Base-by-base conservation (phyloP, 768 basidiomycete species). In the Tylopilus plumbeoviolaceoides region DNA sequence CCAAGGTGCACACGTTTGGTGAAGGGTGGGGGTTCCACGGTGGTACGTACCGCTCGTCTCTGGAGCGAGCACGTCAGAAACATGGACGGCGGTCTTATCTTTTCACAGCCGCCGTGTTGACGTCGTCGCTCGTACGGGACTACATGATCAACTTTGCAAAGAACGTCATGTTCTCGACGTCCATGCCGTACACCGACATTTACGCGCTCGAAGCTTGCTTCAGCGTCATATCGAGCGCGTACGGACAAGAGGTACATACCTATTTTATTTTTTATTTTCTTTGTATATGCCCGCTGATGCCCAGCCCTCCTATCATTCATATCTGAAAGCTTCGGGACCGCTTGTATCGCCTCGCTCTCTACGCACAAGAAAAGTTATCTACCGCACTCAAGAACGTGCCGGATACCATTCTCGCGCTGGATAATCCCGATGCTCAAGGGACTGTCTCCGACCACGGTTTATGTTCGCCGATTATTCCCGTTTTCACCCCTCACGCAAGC, bases 181-280 rank as follows among this genome's bases (percentile, higher is more conserved):
- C 57, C 7, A 59, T 64, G 50, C 53, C 60, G 7, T 59, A 59
- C 43, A 53, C 57, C 10, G 54, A 59, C 25, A 45, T 64, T 2
- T 61, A 59, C 4, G 63, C 55, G 0, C 54, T 63, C 17, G 72
- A 87, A n/a, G 75, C 57, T 1, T 59, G 92, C 41, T 83, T 64
- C 18, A n/a, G 40, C 10, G 44, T 54, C 41, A 47, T 64, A 4
- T 53, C 55, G 12, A 50, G 57, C 30, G n/a, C 47, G 12, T 47
- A 36, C 3, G 59, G 63, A 14, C 43, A 61, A 28, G 51, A 64
- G 59, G 62, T 64, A 59, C 11, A 17, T 2, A 11, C 28, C 17
- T n/a, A n/a, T n/a, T n/a, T n/a, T n/a, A n/a, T n/a, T n/a, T n/a
- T n/a, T 18, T 10, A 4, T 28, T 15, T 15, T 4, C 27, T n/a